Conservation (phyloP, 1,139 yeast genomes). For the Kodamaea fungicola region DNA sequence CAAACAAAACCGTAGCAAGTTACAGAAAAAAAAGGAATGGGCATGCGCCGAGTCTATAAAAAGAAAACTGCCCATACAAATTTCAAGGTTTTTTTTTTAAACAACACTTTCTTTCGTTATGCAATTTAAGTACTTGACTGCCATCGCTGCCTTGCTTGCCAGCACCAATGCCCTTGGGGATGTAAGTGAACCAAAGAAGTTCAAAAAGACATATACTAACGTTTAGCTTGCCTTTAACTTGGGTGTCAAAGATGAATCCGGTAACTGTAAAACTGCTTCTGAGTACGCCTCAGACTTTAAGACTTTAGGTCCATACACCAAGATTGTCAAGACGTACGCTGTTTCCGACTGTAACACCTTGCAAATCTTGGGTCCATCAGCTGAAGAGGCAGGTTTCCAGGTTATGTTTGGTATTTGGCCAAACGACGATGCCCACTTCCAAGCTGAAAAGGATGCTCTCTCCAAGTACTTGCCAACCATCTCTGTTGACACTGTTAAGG, state of each 20-base stretch:
- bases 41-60: constrained; percentile 4
- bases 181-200: constrained; percentile 24
- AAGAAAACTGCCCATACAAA: constrained; percentile 5
- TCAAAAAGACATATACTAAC: constrained; percentile 6
- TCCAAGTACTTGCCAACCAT: constrained; percentile 64
- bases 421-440: constrained; percentile 70
- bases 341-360: constrained; percentile 86
- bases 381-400: constrained; percentile 69
- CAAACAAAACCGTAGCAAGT: neutral
- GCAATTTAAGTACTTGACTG: constrained; percentile 41
- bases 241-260: constrained; percentile 69
- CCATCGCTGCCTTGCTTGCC: constrained; percentile 35
- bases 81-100: constrained; percentile 3
- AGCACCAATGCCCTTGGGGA: constrained; percentile 43
- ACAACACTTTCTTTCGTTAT: constrained; percentile 16
- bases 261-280: constrained; percentile 65
- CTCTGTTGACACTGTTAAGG: constrained; percentile 64
- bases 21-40: neutral
- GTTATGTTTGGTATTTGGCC: constrained; percentile 89
- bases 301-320: constrained; percentile 52
- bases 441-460: constrained; percentile 68
- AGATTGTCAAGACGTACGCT: constrained; percentile 75
- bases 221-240: constrained; percentile 65
- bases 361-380: constrained; percentile 80
- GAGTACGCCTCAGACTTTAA: constrained; percentile 68